These are phyloP conservation scores for Pinus tabuliformis DNA, from an alignment of 75 land plant genomes.

Conservation along the genomic window DNA sequence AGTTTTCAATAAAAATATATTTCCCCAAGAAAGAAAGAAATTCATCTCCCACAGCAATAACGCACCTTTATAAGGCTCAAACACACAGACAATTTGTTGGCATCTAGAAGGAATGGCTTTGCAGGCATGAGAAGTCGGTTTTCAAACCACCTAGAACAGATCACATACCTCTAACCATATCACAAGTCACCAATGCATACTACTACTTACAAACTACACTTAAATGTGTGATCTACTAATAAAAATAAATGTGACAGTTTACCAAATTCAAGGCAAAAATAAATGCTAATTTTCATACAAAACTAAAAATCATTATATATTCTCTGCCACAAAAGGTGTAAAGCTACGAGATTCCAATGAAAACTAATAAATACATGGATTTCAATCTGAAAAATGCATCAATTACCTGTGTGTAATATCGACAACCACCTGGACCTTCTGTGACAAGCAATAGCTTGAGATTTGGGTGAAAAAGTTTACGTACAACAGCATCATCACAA, in stretches of 20 bases:
- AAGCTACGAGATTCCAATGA: not conserved
- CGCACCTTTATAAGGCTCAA: not conserved
- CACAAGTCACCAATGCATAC: too few relatives aligned
- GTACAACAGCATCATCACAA: slow-evolving; percentile 69
- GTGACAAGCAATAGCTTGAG: slow-evolving; percentile 85
- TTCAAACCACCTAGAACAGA: not conserved
- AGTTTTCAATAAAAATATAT: not conserved
- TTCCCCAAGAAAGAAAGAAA: not conserved
- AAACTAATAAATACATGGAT: not conserved
- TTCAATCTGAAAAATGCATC: not conserved
- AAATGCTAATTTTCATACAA: too few relatives aligned
- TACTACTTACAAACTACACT: not conserved
- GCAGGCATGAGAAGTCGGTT: not conserved
- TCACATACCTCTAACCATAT: not conserved
- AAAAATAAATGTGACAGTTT: not conserved
- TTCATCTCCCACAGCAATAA: not conserved
- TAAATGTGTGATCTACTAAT: not conserved
- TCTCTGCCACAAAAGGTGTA: too few relatives aligned
- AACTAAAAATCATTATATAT: too few relatives aligned
- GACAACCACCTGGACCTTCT: slow-evolving; percentile 81
- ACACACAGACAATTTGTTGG: not conserved
- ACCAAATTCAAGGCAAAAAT: too few relatives aligned
- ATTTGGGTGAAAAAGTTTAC: slow-evolving; percentile 70
- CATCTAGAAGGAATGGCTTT: not conserved
- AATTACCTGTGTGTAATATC: slow-evolving; percentile 80